A percentile compares a stretch with the other conserved stretches of the same genome.
Conservation (phyloP, 148 eudicot genomes). For the Silene latifolia region DNA sequence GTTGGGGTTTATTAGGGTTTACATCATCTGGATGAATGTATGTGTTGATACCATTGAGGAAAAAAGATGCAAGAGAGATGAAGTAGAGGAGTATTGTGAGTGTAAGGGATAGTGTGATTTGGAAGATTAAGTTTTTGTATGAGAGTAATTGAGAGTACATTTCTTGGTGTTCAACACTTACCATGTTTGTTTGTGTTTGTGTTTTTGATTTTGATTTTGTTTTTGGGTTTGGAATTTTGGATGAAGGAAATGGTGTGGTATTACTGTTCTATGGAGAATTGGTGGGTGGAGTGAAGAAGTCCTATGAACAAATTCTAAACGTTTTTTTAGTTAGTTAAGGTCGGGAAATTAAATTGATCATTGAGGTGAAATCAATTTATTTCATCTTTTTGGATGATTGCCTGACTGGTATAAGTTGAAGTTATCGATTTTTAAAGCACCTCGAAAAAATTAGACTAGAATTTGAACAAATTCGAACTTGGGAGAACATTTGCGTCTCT, state of each 20-base stretch:
- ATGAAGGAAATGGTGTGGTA: not conserved
- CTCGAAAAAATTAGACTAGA: too few species aligned
- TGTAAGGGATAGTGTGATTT: slow-evolving; percentile 44
- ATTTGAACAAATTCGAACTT: too few species aligned
- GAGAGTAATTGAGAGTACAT: slow-evolving; percentile 30
- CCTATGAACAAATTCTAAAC: too few species aligned
- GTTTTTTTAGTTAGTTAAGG: too few species aligned
- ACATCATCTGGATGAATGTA: slow-evolving; percentile 98
- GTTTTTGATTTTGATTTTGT: too few species aligned
- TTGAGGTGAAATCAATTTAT: too few species aligned
- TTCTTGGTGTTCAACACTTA: not conserved
- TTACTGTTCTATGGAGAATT: not conserved
- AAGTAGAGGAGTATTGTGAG: slow-evolving; percentile 54
- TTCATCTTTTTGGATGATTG: too few species aligned
- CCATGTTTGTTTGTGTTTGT: not conserved
- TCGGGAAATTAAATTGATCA: too few species aligned
- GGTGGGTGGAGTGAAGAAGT: not conserved
- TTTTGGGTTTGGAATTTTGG: not conserved
- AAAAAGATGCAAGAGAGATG: slow-evolving; percentile 50
- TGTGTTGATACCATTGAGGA: slow-evolving; percentile 74
- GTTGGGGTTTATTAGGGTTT: slow-evolving; percentile 39
- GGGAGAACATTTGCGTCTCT: too few species aligned
- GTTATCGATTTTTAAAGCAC: too few species aligned
- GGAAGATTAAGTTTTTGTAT: slow-evolving; percentile 52
- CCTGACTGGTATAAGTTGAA: too few species aligned